phyloP scores from a whole-genome alignment of 805 yeast species.

The Myxozyma kluyveri region DNA sequence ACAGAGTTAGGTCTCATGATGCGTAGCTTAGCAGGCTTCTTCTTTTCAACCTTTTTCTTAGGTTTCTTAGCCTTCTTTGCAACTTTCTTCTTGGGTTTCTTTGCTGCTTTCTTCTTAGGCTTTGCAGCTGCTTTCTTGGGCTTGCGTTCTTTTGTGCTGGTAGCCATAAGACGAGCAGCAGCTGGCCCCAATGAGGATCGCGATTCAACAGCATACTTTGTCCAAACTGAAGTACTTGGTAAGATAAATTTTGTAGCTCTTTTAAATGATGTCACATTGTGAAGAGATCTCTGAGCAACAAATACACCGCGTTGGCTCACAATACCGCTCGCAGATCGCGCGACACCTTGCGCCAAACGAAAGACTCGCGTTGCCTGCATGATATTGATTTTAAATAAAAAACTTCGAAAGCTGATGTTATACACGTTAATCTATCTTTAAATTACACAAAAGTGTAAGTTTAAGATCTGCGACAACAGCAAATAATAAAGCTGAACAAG shows the following conservation, averaged over 20 bases:
- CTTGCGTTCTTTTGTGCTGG: background rate
- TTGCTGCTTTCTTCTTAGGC: constrained; percentile 2
- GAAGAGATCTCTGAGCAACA: no score
- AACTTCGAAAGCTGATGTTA: no score
- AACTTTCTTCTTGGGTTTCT: constrained; percentile 10
- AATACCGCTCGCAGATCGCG: background rate
- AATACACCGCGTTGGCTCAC: no score
- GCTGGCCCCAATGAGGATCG: background rate
- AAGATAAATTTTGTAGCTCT: no score
- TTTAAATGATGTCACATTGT: no score
- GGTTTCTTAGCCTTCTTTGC: constrained; percentile 4
- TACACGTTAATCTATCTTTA: no score
- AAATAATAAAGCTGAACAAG: no score
- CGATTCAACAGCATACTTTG: no score
- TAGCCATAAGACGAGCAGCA: background rate
- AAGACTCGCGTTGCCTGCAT: background rate
- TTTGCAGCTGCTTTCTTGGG: constrained; percentile 2
- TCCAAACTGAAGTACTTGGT: no score
- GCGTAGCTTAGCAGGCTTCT: background rate
- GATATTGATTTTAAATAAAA: no score
- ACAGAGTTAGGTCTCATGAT: background rate
- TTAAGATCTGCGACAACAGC: no score
- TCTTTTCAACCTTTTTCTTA: constrained; percentile 1
- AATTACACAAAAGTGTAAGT: no score
- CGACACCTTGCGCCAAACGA: background rate